Conservation (phyloP, 1,284 basidiomycete genomes). For the Ustilago cynodontis region DNA sequence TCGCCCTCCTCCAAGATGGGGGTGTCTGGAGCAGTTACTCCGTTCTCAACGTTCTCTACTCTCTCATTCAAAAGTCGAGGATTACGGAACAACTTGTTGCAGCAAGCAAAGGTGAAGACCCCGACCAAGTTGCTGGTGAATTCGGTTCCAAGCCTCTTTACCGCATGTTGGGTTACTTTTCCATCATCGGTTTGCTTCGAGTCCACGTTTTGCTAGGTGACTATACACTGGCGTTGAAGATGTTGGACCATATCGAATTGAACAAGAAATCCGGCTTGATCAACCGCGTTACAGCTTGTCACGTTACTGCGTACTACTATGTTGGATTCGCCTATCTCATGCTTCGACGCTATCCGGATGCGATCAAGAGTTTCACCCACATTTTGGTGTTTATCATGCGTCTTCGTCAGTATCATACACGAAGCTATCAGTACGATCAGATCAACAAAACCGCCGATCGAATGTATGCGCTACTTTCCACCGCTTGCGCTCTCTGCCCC, state of each 20-base stretch:
- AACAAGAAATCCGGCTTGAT: slow-evolving; percentile 65
- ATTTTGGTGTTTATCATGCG: slow-evolving; percentile 78
- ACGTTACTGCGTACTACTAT: slow-evolving; percentile 94
- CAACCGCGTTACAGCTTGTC: slow-evolving; percentile 66
- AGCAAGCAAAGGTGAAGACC: slow-evolving; percentile 80
- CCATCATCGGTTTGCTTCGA: slow-evolving; percentile 91
- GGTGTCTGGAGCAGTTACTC: slow-evolving; percentile 95
- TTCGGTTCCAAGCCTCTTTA: slow-evolving; percentile 91
- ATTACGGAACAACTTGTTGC: slow-evolving; percentile 93
- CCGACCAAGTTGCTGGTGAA: slow-evolving; percentile 86
- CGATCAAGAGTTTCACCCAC: slow-evolving; percentile 90
- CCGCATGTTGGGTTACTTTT: slow-evolving; percentile 94
- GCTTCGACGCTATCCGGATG: slow-evolving; percentile 92
- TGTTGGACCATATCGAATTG: slow-evolving; percentile 89
- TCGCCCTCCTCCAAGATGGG: slow-evolving; percentile 63
- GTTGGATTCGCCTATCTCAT: slow-evolving; percentile 97
- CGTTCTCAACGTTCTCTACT: slow-evolving; percentile 97
- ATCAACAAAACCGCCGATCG: slow-evolving; percentile 97
- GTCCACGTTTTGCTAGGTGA: slow-evolving; percentile 96
- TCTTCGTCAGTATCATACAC: slow-evolving; percentile 84
- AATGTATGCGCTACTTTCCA: slow-evolving; percentile 95
- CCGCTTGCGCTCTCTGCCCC: slow-evolving; percentile 91
- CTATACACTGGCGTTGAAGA: slow-evolving; percentile 92
- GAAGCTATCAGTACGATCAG: slow-evolving; percentile 96
- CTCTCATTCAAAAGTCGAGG: slow-evolving; percentile 94